Conservation (phyloP, 768 basidiomycete genomes). For the Boletus tylopilopsis region DNA sequence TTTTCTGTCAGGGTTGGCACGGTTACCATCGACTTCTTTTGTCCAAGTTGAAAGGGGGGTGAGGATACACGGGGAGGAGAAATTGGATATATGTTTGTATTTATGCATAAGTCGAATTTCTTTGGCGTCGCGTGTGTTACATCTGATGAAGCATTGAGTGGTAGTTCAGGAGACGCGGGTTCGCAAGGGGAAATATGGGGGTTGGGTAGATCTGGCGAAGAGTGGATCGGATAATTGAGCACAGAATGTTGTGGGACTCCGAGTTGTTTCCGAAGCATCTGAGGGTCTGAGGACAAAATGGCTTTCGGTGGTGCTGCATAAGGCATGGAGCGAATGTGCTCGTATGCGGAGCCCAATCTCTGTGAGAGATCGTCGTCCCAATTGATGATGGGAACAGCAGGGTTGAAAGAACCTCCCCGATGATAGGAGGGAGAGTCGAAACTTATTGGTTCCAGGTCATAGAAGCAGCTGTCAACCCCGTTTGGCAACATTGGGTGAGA, state of each 20-base stretch:
- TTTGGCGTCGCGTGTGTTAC: background rate
- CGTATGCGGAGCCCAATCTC: slow-evolving; percentile 23
- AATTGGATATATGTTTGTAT: slow-evolving; percentile 2
- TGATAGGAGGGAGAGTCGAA: background rate
- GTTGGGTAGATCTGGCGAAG: slow-evolving; percentile 22
- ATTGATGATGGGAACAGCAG: background rate
- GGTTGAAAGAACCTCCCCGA: background rate
- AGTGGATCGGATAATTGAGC: slow-evolving; percentile 16
- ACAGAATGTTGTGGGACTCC: slow-evolving; percentile 31
- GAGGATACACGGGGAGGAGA: background rate
- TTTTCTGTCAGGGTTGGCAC: background rate
- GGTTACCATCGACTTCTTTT: background rate
- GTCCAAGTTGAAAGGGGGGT: background rate
- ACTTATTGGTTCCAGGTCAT: background rate
- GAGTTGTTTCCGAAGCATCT: slow-evolving; percentile 26
- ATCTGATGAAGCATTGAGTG: background rate
- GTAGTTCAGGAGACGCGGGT: background rate
- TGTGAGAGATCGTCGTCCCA: slow-evolving; percentile 18
- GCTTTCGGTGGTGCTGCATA: slow-evolving; percentile 7
- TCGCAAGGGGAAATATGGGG: slow-evolving; percentile 12
- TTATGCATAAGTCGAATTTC: background rate
- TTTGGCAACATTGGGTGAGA: background rate
- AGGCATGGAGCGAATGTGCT: slow-evolving; percentile 22
- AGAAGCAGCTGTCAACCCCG: background rate
- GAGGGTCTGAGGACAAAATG: slow-evolving; percentile 24